These are phyloP conservation scores for Bryoerythrophyllum caledonicum DNA, from an alignment of 225 moss, liverwort and hornwort species.

Conservation along the genomic window DNA sequence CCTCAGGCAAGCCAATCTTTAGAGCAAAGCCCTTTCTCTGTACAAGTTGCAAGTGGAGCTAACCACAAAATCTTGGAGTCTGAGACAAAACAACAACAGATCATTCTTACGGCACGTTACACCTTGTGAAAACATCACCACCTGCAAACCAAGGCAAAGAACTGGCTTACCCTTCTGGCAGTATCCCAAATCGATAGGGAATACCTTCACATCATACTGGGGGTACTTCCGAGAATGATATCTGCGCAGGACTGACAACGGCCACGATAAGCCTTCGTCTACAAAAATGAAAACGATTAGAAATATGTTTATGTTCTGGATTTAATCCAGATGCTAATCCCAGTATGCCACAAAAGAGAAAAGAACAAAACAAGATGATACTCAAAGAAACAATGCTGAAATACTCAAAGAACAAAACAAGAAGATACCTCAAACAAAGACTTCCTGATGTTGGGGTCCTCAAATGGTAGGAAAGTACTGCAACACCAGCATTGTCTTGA, in stretches of 20 bases:
- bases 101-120: constrained; percentile 3
- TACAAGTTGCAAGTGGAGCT: constrained; percentile 65
- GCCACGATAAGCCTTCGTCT: neutral
- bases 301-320: neutral
- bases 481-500: constrained; percentile 85
- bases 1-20: constrained; percentile 86
- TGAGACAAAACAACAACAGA: constrained; percentile 30
- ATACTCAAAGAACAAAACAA: no score
- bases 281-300: neutral
- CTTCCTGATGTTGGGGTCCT: constrained; percentile 67
- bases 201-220: constrained; percentile 55
- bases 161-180: constrained; percentile 71
- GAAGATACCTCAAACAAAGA: constrained; percentile 58
- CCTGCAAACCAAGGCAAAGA: constrained; percentile 4
- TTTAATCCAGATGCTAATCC: neutral
- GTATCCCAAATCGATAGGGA: constrained; percentile 82
- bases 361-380: neutral
- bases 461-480: constrained; percentile 80
- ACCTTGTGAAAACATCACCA: constrained; percentile 5
- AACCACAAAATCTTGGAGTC: constrained; percentile 84
- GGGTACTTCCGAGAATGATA: constrained; percentile 97
- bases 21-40: constrained; percentile 53
- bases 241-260: constrained; percentile 29
- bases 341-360: neutral
- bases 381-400: constrained; percentile 7